Evolutionary conservation across 129 eudicot species (phyloP).

Genomic region (carrot (Daucus carota)): DNA sequence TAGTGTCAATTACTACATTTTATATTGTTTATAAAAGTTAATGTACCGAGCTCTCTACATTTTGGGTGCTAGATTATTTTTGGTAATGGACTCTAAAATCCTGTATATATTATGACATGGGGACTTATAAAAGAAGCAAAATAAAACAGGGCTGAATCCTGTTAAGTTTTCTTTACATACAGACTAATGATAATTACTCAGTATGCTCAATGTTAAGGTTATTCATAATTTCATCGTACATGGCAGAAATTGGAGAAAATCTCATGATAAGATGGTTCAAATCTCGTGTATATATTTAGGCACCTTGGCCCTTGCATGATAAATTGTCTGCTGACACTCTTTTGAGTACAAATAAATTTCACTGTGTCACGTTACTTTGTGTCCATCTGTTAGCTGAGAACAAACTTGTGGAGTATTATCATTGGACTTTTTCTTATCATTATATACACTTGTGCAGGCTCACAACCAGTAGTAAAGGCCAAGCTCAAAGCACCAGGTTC

Average conservation of each 20-base stretch:
- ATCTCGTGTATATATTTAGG: neutral
- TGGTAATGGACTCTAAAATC: neutral
- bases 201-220: neutral
- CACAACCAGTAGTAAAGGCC: conserved; percentile 44
- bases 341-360: neutral
- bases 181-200: neutral
- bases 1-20: neutral
- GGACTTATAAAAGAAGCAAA: neutral
- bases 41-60: neutral
- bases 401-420: neutral
- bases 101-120: neutral
- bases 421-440: neutral
- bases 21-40: neutral
- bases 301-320: neutral
- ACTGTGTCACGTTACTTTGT: neutral
- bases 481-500: conserved; percentile 21
- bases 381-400: neutral
- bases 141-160: neutral
- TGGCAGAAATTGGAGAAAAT: neutral
- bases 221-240: neutral
- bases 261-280: neutral
- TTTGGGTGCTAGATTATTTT: neutral
- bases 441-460: conserved; percentile 32
- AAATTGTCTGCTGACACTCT: neutral
- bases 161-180: neutral